Conservation (phyloP, 2,329 filamentous ascomycete species). For the Pseudogymnoascus sp. region DNA sequence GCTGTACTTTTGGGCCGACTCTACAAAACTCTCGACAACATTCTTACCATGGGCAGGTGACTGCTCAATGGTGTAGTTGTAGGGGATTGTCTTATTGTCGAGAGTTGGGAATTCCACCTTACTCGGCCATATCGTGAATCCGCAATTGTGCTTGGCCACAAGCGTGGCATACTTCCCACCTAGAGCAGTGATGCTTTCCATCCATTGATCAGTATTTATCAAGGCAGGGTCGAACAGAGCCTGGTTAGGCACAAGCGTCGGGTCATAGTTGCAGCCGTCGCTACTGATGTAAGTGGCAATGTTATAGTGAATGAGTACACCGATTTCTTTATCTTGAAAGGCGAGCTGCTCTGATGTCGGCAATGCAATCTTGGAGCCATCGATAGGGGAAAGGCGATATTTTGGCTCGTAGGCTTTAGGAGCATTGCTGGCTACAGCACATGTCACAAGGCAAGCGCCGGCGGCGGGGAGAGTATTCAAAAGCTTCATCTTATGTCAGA, state of each 20-base stretch:
- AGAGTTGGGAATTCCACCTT: conserved; percentile 21
- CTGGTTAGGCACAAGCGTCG: no score
- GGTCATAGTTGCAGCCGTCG: conserved; percentile 23
- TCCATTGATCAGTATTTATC: conserved; percentile 23
- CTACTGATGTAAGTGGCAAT: conserved; percentile 22
- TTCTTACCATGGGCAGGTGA: conserved; percentile 21
- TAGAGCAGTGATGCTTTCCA: conserved; percentile 21
- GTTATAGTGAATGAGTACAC: conserved; percentile 23
- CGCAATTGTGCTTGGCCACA: conserved; percentile 27
- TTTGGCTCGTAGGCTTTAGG: background rate
- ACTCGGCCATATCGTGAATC: conserved; percentile 25
- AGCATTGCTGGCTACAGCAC: background rate
- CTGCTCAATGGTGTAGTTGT: conserved; percentile 24
- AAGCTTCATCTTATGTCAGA: background rate
- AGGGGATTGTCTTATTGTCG: conserved; percentile 20
- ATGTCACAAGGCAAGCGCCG: background rate
- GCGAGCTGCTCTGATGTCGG: conserved; percentile 21
- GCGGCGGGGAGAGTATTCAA: background rate
- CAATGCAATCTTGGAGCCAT: conserved; percentile 20
- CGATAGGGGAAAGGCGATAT: conserved; percentile 21
- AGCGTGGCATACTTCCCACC: conserved; percentile 26
- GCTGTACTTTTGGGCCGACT: conserved; percentile 21
- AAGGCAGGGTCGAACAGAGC: no score
- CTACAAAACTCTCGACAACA: conserved; percentile 21
- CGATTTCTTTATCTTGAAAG: conserved; percentile 23